phyloP scores from a whole-genome alignment of 208 protist genomes.

The Crithidia sp. region DNA sequence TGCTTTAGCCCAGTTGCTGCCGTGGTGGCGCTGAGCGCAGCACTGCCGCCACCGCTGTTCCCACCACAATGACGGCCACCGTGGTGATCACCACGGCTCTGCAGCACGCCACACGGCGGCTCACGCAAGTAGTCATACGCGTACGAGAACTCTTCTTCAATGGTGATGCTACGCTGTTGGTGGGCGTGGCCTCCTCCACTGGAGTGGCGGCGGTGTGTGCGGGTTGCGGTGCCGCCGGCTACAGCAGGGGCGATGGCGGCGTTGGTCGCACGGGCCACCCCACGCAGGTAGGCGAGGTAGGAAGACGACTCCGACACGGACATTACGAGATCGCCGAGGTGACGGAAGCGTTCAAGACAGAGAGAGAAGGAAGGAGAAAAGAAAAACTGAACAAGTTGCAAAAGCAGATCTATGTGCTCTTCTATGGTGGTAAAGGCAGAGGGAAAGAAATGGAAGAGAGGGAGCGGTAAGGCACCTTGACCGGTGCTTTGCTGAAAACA shows the following conservation, averaged over 20 bases:
- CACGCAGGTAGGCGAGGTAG: constrained; percentile 35
- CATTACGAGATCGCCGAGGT: background rate
- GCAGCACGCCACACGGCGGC: constrained; percentile 3
- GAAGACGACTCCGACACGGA: constrained; percentile 15
- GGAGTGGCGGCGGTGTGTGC: background rate
- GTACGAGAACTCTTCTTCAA: background rate
- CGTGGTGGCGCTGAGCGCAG: too few species aligned
- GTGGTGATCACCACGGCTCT: background rate
- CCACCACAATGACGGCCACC: too few species aligned
- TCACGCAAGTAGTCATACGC: constrained; percentile 29
- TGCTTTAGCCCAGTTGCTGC: background rate
- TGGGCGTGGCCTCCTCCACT: background rate
- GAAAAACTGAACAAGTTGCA: too few species aligned
- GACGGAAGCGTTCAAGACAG: background rate
- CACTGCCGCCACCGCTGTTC: too few species aligned
- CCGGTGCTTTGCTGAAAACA: too few species aligned
- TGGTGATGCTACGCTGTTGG: background rate
- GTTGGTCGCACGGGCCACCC: constrained; percentile 20
- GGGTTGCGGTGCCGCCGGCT: background rate
- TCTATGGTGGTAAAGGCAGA: too few species aligned
- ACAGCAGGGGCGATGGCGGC: background rate
- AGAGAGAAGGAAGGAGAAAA: background rate
- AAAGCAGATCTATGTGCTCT: too few species aligned
- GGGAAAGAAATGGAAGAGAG: too few species aligned
- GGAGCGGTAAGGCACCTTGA: too few species aligned